Evolutionary conservation across 345 rosid species (phyloP).

Genomic region (Boechera retrofracta): DNA sequence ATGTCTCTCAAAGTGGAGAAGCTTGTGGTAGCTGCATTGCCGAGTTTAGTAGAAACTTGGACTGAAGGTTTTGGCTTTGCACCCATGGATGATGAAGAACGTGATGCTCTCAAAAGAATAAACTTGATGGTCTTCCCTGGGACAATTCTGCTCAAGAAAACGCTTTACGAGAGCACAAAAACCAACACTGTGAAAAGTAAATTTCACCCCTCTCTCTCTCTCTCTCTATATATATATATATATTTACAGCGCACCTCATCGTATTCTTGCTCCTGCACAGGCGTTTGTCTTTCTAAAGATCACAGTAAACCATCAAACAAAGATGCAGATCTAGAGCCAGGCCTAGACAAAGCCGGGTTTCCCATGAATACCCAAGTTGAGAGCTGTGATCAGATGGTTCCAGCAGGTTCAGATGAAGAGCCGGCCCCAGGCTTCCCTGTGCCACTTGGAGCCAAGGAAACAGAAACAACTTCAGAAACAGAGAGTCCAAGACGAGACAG

Average conservation of each 20-base stretch:
- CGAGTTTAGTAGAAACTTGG: constrained; percentile 85
- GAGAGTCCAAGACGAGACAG: constrained; percentile 23
- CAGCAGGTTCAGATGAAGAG: constrained; percentile 34
- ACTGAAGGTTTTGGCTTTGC: constrained; percentile 79
- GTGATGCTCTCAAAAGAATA: constrained; percentile 56
- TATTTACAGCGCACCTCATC: constrained; percentile 6
- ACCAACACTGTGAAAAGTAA: constrained; percentile 52
- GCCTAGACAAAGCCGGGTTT: constrained; percentile 20
- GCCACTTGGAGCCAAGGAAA: constrained; percentile 31
- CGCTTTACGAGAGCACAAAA: constrained; percentile 45
- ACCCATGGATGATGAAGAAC: constrained; percentile 64
- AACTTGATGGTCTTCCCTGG: constrained; percentile 95
- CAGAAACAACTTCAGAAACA: constrained; percentile 26
- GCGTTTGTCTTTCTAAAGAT: constrained; percentile 13
- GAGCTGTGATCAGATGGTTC: constrained; percentile 42
- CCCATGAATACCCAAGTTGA: constrained; percentile 13
- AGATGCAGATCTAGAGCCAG: constrained; percentile 32
- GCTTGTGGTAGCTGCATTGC: constrained; percentile 90
- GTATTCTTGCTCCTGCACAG: constrained; percentile 25
- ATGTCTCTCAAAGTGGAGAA: constrained; percentile 78
- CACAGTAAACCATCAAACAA: constrained; percentile 19
- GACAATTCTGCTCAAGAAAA: constrained; percentile 68
- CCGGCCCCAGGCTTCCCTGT: constrained; percentile 28
- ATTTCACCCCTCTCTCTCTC: neutral
- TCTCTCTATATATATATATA: neutral